Evolutionary conservation across 768 basidiomycete genomes (phyloP), one percentile per base, ranked within the genome.

Genomic region (Leccinum arenicola): DNA sequence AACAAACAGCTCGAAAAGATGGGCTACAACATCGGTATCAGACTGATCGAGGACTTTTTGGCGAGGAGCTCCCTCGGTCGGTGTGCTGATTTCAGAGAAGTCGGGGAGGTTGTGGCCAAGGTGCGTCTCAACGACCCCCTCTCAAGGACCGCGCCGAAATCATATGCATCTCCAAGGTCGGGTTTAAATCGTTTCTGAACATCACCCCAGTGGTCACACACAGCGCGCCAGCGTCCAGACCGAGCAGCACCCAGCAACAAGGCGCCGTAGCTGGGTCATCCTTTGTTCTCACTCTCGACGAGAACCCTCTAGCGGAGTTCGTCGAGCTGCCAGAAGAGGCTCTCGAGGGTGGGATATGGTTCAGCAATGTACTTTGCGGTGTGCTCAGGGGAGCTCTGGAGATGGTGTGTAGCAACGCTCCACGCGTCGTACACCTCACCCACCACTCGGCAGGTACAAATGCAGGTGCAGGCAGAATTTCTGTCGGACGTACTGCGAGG

Each of bases 1-100:
- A 93, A 93, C 74, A 95, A 93, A 73, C 95, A 99, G 73, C 87
- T 99, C 3, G 96, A 99, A 68, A 96, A 95, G 78, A 98, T 98
- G 96, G 97, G 97, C 4, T 98, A 97, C 75, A 97, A 95, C 71
- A 98, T 99, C 59, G 97, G 97, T 27, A 96, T 88, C 23, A 82
- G 97, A 40, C 77, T 99, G 55, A 97, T 99, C 58, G 97, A 99
- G 70, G 97, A 99, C 70, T 97, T 99, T 69, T 82, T 99, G 50
- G 96, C 97, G 23, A 86, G 92, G 70, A 95, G 94, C 62, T 86
- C 82, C n/a, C 72, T 97, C 19, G 93, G 91, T n/a, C 80, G 93
- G 64, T 99, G 97, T 74, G 77, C 87, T 15, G 95, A 98, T 76
- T 97, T 99, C 71, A 82, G 83, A 64, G 96, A 98, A 73, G 91